phyloP scores from a whole-genome alignment of 2,329 filamentous ascomycete genomes.

The Curvularia eragrostidis region DNA sequence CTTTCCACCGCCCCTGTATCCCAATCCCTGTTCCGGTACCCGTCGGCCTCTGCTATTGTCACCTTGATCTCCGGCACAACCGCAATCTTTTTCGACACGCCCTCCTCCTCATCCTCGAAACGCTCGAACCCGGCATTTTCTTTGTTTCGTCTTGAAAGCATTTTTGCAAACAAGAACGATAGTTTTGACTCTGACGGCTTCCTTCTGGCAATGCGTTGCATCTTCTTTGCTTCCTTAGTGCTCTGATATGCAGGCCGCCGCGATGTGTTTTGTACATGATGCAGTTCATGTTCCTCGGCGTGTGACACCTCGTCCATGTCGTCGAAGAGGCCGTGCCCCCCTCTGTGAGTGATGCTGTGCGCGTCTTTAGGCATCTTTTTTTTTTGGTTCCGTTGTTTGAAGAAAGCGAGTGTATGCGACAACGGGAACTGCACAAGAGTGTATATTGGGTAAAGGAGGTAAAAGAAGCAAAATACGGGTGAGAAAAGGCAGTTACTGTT shows the following conservation, averaged over 20 bases:
- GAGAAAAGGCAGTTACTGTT: neutral
- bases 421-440: neutral
- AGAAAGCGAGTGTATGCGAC: neutral
- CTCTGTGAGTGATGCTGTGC: neutral
- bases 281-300: neutral
- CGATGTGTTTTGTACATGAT: neutral
- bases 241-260: neutral
- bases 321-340: neutral
- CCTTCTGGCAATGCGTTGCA: conserved; percentile 1
- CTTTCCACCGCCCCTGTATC: conserved; percentile 13
- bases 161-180: neutral
- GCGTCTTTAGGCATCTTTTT: neutral
- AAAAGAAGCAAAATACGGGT: neutral
- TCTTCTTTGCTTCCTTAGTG: neutral
- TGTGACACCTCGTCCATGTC: neutral
- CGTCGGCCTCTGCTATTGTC: neutral
- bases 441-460: neutral
- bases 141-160: neutral
- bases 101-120: neutral
- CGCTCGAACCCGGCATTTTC: neutral
- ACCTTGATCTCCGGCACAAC: neutral
- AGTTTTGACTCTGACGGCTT: neutral
- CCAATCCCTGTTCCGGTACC: neutral
- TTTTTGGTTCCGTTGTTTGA: neutral
- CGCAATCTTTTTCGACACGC: neutral